Percentiles rank a stretch among this genome's conserved stretches.
phyloP scores from a whole-genome alignment of 768 basidiomycete species.

The Mycena pura region DNA sequence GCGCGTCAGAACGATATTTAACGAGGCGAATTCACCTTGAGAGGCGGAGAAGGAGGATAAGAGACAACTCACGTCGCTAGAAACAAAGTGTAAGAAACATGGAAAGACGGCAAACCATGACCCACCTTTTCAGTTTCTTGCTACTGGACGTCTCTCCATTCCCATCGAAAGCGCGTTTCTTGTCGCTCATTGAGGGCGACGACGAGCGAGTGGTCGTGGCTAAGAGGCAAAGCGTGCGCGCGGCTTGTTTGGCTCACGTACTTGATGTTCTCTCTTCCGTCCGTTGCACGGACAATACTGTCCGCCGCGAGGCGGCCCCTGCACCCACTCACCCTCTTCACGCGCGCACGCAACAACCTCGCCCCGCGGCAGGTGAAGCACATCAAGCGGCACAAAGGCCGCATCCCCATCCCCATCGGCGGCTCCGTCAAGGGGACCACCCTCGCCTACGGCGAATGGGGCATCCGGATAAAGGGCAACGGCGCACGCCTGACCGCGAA shows the following conservation, averaged over 20 bases:
- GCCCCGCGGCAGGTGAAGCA: constrained; percentile 87
- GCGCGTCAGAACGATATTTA: constrained; percentile 60
- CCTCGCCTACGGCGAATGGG: constrained; percentile 91
- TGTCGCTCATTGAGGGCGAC: constrained; percentile 63
- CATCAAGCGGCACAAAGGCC: constrained; percentile 89
- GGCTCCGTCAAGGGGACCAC: constrained; percentile 95
- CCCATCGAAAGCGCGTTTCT: constrained; percentile 66
- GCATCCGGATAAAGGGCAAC: constrained; percentile 85
- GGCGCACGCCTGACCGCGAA: constrained; percentile 86
- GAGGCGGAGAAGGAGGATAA: constrained; percentile 37
- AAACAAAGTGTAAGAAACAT: constrained; percentile 29
- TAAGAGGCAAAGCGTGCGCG: not conserved
- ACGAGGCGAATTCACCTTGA: constrained; percentile 76
- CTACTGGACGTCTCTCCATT: constrained; percentile 52
- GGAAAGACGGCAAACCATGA: constrained; percentile 6
- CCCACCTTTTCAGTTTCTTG: constrained; percentile 77
- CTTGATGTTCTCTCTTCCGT: constrained; percentile 23
- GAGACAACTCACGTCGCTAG: constrained; percentile 70
- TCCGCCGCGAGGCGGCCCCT: constrained; percentile 3
- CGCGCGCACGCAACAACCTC: constrained; percentile 64
- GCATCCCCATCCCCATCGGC: constrained; percentile 83
- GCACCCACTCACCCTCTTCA: constrained; percentile 44
- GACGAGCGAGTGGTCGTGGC: constrained; percentile 17
- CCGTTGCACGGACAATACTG: constrained; percentile 18
- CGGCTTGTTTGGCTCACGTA: constrained; percentile 1